Percentiles rank a stretch among this genome's conserved stretches.
Evolutionary conservation across 257 asterid species (phyloP).

Genomic region (Penstemon newberryi): DNA sequence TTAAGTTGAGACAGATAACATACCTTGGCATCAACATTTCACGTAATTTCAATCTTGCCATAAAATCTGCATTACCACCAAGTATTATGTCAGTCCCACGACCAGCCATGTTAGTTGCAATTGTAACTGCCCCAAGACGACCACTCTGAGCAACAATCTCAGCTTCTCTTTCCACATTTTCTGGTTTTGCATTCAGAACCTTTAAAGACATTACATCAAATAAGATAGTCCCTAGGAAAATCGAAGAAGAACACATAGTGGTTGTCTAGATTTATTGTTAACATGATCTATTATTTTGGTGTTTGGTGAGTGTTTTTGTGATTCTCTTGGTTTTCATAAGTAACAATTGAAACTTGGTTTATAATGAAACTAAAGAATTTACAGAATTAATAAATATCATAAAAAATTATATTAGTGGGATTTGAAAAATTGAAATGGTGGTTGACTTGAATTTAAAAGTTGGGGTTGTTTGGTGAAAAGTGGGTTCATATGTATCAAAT

Average conservation of each 20-base stretch:
- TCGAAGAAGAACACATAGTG: neutral
- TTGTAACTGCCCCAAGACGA: conserved; percentile 96
- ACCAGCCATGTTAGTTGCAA: conserved; percentile 99
- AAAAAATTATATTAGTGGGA: no score
- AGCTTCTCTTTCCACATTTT: conserved; percentile 99
- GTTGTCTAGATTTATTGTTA: no score
- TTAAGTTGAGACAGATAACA: conserved; percentile 21
- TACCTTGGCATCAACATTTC: conserved; percentile 99
- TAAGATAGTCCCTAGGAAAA: conserved; percentile 16
- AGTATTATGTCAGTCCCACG: conserved; percentile 99
- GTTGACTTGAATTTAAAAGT: no score
- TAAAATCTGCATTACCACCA: conserved; percentile 99
- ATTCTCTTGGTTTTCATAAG: no score
- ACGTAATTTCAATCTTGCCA: conserved; percentile 97
- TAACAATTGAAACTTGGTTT: no score
- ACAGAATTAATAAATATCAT: no score
- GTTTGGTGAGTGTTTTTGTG: no score
- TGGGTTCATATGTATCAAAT: no score
- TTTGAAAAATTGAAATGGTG: no score
- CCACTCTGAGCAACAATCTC: conserved; percentile 99
- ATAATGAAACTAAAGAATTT: no score
- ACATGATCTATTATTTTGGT: no score
- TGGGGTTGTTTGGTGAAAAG: no score
- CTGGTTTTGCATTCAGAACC: conserved; percentile 99
- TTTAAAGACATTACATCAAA: conserved; percentile 31